Base-by-base conservation (phyloP, 2,329 filamentous ascomycete species). In the Allantophomopsis cytisporea region DNA sequence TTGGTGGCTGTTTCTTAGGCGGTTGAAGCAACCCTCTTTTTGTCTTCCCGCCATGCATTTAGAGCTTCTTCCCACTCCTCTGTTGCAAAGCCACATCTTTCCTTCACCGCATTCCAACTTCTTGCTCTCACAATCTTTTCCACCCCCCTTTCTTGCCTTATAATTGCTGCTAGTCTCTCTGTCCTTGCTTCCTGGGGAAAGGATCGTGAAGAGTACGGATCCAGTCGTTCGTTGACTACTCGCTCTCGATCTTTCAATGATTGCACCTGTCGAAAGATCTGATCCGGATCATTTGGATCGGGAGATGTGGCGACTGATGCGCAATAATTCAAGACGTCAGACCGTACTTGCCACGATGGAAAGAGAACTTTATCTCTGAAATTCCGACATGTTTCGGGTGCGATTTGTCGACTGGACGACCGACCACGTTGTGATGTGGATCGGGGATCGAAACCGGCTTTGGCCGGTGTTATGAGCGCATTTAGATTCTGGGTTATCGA, bases 401-500 rank as follows among this genome's bases (percentile, higher is more conserved):
- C 70, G 42, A 91, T 76, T 31, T 68, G 64, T 30, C 62, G 64
- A 5, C 55, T 56, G 21, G 63, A 51, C 0, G 73, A 61, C 32
- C 68, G 62, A 2, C 73, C 64, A 38, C 80, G 73, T 12, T 71
- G 64, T 1, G 78, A 73, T 1, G 86, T 94, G 1, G 84, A 88
- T 0, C 70, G 63, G 1, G 89, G 83, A 55, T 94, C 82, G 60
- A 94, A 96, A 13, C 77, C 76, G 31, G 62, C 60, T 35, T 68
- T 65, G 11, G 83, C 71, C 0, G 89, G 89, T 1, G 81, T 88
- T 35, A 85, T 64, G 31, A 96, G 72, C 1, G 86, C 85, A 64
- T 96, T 96, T 44, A 98, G 75, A 53, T 93, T 89, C 54, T 94
- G 88, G 1, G 78, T 77, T 54, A 98, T 96, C 35, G 83, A 86